Evolutionary conservation across 257 asterid genomes (phyloP), one percentile per base, ranked within the genome.

Genomic region (Solanum acaule): DNA sequence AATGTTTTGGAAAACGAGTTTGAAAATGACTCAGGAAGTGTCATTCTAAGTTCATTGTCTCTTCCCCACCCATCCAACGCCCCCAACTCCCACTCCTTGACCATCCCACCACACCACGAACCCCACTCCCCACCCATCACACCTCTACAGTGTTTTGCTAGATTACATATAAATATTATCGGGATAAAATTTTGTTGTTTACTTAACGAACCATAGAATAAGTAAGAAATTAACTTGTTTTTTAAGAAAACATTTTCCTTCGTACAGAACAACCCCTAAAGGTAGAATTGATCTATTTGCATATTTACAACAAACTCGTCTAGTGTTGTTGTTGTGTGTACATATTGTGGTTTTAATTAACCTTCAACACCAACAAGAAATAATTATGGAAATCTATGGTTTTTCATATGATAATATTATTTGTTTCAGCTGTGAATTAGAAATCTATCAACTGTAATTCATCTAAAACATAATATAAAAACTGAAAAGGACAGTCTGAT

Each of bases 401-500:
- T 27, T 27, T 68, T 68, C 75, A 68, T 68, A 12, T 13, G 75
- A 68, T 68, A 68, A 68, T 40, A 40, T 68, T 68, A 27, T 5
- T 25, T 27, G 35, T 27, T 68, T 29, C 20, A 68, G 35, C 2
- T 46, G 59, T 46, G 7, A 46, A 46, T 46, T 68, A 71, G 25
- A 31, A 68, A 27, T 68, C 9, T 5, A 68, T 29, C 76, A 27
- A 68, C 37, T 40, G 76, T 13, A 38, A 35, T 35, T 14, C 42
- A 72, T 34, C 8, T 4, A 65, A 65, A n/a, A 65, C 13, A 61
- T 22, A 4, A 61, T 6, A 61, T 8, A 23, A 61, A 22, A 40
- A 40, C 3, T 5, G 2, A 46, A 13, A 61, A 61, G 0, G 3
- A 22, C 25, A 61, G 14, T 4, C 27, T 22, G 2, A 0, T 22